A percentile compares a stretch with the other conserved stretches of the same genome.
Conservation (phyloP, 2,329 filamentous ascomycete genomes). For the Fusarium pseudocircinatum region DNA sequence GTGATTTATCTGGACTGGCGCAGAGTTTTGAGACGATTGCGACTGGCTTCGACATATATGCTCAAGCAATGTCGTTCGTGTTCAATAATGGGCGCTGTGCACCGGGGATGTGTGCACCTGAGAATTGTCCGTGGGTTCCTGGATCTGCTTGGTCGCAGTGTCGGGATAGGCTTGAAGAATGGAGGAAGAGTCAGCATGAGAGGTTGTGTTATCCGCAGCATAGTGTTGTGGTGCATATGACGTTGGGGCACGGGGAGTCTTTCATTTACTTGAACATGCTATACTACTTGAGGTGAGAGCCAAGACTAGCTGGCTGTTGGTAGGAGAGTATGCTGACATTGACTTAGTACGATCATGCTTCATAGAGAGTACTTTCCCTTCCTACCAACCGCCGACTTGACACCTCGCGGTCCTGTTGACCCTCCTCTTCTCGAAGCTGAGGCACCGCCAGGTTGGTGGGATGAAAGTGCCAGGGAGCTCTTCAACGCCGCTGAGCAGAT, state of each 20-base stretch:
- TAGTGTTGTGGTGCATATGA: constrained; percentile 51
- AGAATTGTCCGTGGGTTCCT: constrained; percentile 53
- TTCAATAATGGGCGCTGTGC: constrained; percentile 55
- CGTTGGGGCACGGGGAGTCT: constrained; percentile 52
- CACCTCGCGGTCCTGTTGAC: constrained; percentile 52
- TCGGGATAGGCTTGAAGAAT: constrained; percentile 45
- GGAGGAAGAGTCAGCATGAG: constrained; percentile 49
- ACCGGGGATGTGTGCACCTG: constrained; percentile 50
- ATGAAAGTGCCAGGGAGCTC: constrained; percentile 49
- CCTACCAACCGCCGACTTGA: constrained; percentile 48
- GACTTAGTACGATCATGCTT: constrained; percentile 51
- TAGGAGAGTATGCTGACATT: accelerated
- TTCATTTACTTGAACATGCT: constrained; percentile 56
- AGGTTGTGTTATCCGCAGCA: constrained; percentile 51
- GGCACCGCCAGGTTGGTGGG: constrained; percentile 53
- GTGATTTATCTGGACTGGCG: constrained; percentile 1
- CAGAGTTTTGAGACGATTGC: constrained; percentile 49
- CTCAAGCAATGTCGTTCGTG: constrained; percentile 53
- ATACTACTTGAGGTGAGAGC: constrained; percentile 53
- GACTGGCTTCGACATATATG: constrained; percentile 56
- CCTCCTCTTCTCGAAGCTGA: constrained; percentile 51
- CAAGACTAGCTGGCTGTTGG: background rate
- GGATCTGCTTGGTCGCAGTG: constrained; percentile 49
- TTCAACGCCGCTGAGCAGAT: constrained; percentile 51
- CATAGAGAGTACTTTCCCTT: constrained; percentile 57